Conservation (phyloP, 169 alveolate species). For the Plasmodium malariae region DNA sequence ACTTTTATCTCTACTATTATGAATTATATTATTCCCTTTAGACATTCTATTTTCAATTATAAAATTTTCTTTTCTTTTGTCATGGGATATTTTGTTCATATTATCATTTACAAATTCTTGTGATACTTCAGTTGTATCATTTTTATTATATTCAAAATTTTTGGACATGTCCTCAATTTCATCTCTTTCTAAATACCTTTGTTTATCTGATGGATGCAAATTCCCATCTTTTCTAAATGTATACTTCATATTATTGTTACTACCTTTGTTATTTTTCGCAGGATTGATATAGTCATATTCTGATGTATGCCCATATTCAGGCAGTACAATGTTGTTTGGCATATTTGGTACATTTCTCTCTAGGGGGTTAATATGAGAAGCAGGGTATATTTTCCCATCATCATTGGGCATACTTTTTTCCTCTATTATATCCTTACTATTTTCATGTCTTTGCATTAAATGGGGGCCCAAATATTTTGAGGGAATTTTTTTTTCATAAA, state of each 20-base stretch:
- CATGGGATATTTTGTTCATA: conserved; percentile 1
- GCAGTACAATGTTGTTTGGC: background rate
- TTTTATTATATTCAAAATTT: conserved; percentile 32
- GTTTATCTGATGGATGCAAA: conserved; percentile 8
- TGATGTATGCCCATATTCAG: conserved; percentile 1
- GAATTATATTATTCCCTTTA: conserved; percentile 6
- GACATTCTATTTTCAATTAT: conserved; percentile 21
- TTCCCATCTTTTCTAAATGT: background rate
- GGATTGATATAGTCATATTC: conserved; percentile 19
- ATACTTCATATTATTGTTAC: background rate
- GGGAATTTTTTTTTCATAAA: conserved; percentile 24
- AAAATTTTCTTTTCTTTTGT: background rate
- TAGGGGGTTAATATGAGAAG: background rate
- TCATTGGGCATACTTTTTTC: conserved; percentile 1
- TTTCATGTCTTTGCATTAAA: conserved; percentile 12
- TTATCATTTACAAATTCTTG: conserved; percentile 30
- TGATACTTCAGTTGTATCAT: background rate
- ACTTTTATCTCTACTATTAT: conserved; percentile 28
- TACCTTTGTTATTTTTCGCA: background rate
- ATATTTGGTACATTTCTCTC: too few species aligned
- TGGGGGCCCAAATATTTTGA: conserved; percentile 19
- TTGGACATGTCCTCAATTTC: conserved; percentile 4
- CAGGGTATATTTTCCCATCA: conserved; percentile 4
- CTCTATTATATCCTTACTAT: conserved; percentile 14
- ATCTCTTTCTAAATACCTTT: conserved; percentile 19